phyloP scores from a whole-genome alignment of 2,329 filamentous ascomycete genomes.

The Rhynchosporium agropyri region DNA sequence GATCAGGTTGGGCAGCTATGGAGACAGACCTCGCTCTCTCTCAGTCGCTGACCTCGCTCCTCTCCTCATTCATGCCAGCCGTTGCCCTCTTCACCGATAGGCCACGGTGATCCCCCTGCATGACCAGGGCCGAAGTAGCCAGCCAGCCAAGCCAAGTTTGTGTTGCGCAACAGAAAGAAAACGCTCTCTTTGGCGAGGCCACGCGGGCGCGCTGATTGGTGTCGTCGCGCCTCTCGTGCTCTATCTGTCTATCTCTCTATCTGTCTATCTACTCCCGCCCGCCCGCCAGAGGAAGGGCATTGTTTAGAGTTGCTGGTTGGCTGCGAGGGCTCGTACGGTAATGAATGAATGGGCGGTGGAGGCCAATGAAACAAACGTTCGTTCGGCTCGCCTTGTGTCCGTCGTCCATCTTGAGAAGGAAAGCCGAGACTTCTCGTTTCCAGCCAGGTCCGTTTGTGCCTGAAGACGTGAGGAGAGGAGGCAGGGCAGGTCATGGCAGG shows the following conservation, averaged over 20 bases:
- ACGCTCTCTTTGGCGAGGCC: background rate
- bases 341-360: background rate
- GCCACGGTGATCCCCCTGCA: slow-evolving; percentile 9
- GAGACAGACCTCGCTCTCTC: slow-evolving; percentile 7
- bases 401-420: background rate
- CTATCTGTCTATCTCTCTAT: background rate
- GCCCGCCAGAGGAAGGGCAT: background rate
- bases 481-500: background rate
- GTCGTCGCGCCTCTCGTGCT: slow-evolving; percentile 8
- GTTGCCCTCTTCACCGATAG: slow-evolving; percentile 10
- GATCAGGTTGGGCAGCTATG: slow-evolving; percentile 15
- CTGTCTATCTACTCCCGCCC: background rate
- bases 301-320: slow-evolving; percentile 9
- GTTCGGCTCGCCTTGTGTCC: slow-evolving; percentile 3
- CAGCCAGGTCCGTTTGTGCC: slow-evolving; percentile 5
- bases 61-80: slow-evolving; percentile 8
- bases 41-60: slow-evolving; percentile 14
- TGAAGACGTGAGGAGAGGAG: background rate
- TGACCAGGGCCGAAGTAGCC: slow-evolving; percentile 7
- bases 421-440: background rate
- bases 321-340: background rate
- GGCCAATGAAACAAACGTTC: slow-evolving; percentile 6
- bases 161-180: slow-evolving; percentile 13
- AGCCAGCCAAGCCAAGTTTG: slow-evolving; percentile 9
- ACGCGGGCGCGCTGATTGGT: slow-evolving; percentile 7